These are phyloP conservation scores for Fusarium anthophilum DNA, from an alignment of 2,329 filamentous ascomycete species.

Conservation along the genomic window DNA sequence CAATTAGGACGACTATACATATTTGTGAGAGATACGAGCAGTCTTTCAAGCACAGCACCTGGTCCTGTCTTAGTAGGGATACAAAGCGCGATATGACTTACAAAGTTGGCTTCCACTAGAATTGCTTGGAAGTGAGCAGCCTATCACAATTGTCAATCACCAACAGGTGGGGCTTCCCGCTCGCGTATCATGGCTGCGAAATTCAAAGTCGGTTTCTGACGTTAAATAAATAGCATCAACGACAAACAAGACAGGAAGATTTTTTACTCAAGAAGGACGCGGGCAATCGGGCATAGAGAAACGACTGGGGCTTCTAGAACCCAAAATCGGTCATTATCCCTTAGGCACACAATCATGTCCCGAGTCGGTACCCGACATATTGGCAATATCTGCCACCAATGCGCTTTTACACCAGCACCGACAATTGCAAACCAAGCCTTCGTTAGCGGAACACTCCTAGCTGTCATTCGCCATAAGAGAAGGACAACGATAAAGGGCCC, in stretches of 20 bases:
- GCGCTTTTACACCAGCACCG: conserved; percentile 48
- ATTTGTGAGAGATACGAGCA: not conserved
- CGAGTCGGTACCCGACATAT: conserved; percentile 46
- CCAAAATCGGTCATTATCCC: not conserved
- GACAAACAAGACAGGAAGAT: not conserved
- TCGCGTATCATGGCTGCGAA: conserved; percentile 18
- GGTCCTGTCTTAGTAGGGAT: not conserved
- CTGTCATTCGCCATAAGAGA: conserved; percentile 22
- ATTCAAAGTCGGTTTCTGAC: conserved; percentile 16
- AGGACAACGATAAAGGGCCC: conserved; percentile 11
- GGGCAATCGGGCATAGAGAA: not conserved
- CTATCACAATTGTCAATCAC: conserved; percentile 10
- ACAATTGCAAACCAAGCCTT: conserved; percentile 37
- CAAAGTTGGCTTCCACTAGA: not conserved
- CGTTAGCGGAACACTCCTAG: conserved; percentile 37
- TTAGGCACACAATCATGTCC: conserved; percentile 48
- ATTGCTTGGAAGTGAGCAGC: not conserved
- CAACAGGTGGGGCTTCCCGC: conserved; percentile 16
- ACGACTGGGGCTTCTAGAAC: not conserved
- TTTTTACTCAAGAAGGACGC: conserved; percentile 1
- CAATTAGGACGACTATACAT: not conserved
- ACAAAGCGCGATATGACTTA: not conserved
- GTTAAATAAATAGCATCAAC: conserved; percentile 5
- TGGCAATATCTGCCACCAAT: conserved; percentile 56
- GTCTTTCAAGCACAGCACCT: not conserved